These are phyloP conservation scores for Microthlaspi erraticum DNA, from an alignment of 345 rosid genomes.

Conservation along the genomic window DNA sequence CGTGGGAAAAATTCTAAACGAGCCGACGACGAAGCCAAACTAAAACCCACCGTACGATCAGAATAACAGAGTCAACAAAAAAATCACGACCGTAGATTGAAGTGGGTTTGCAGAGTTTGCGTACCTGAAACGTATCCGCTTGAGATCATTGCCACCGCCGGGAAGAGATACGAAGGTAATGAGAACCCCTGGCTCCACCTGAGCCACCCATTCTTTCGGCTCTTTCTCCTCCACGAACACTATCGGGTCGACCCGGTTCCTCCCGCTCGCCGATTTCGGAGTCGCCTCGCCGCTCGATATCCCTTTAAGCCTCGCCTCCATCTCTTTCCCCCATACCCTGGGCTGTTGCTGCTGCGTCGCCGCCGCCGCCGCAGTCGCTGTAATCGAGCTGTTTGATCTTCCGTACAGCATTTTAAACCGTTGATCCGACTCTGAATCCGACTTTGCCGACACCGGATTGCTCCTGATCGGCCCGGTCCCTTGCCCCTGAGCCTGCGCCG, in stretches of 20 bases:
- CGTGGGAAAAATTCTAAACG: conserved; percentile 23
- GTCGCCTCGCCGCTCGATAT: conserved; percentile 81
- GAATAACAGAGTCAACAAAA: conserved; percentile 14
- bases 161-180: conserved; percentile 93
- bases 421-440: conserved; percentile 68
- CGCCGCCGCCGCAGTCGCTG: conserved; percentile 55
- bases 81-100: conserved; percentile 37
- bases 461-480: conserved; percentile 45
- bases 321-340: conserved; percentile 79
- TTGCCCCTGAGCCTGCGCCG: conserved; percentile 51
- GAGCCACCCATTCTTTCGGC: conserved; percentile 97
- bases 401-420: conserved; percentile 70
- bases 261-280: conserved; percentile 66
- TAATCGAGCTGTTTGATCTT: conserved; percentile 79
- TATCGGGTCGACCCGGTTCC: conserved; percentile 65
- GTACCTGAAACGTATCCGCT: conserved; percentile 92
- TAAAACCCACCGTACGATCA: conserved; percentile 46
- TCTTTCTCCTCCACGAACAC: conserved; percentile 80
- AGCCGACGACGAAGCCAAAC: conserved; percentile 30
- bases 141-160: conserved; percentile 94
- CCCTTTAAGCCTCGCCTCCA: conserved; percentile 83
- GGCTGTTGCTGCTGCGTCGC: conserved; percentile 44
- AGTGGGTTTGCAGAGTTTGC: neutral
- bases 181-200: conserved; percentile 95
- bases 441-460: conserved; percentile 45